Base-by-base conservation (phyloP, 1,139 yeast species). In the Nakaseomyces sp. region DNA sequence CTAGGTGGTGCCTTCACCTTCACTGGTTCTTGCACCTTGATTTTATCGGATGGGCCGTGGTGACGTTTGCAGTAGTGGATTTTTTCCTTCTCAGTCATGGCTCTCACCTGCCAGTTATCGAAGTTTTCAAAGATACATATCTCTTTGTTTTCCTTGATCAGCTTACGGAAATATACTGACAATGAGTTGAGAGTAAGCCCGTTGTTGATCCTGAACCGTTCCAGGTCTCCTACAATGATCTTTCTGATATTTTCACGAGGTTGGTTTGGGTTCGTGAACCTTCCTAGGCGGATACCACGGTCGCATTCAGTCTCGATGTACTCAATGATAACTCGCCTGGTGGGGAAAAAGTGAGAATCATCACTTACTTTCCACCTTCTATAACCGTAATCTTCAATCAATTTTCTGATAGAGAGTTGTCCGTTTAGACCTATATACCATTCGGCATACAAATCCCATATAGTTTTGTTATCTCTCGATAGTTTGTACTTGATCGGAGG, bases 301-400 rank as follows among this genome's bases (percentile, higher is more conserved):
- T 54, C 53, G 47, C 55, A 47, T 50, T 58, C 63, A 43, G 57
- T 51, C 52, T 66, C 60, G 46, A 64, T 53, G 55, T 59, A 56
- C 51, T 62, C 56, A 57, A 57, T 52, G 45, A 57, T 51, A 37
- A 62, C 58, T 43, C 65, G 52, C 44, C 67, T 55, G 8, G 66
- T 63, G 5, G 67, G 67, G 38, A 63, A 63, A 40, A 63, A 63
- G 47, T 63, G 67, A 1, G 67, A 63, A 47, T 63, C 67, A 7
- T 61, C 65, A 38, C 58, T 55, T 1, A 63, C 67, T 45, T 63
- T 63, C 67, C 67, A 63, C 16, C 65, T 54, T 40, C 67, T 53
- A 56, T 58, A 60, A 5, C 67, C 67, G 45, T 58, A 62, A 17
- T 51, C 55, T 37, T 62, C 61, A 19, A 63, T 63, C 37, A 63